These are phyloP conservation scores for Prunus armeniaca DNA, from an alignment of 306 rosid species.

Conservation along the genomic window DNA sequence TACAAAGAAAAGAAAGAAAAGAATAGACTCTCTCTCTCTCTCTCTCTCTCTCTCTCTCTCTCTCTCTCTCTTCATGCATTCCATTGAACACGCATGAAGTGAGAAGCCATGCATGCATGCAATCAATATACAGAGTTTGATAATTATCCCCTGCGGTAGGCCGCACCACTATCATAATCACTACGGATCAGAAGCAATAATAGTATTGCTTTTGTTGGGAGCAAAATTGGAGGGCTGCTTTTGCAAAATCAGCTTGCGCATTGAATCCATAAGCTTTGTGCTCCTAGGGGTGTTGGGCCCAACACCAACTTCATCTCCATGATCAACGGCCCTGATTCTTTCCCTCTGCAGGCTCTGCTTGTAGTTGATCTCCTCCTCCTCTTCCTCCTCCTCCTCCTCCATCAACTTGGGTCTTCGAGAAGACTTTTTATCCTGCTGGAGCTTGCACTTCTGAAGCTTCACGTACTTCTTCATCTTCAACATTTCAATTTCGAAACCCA, in stretches of 20 bases:
- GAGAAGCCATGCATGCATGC: too few species aligned
- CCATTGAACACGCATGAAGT: not conserved
- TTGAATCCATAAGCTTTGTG: constrained; percentile 7
- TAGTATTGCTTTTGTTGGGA: not conserved
- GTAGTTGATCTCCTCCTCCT: not conserved
- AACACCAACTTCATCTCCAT: not conserved
- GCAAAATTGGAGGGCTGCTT: not conserved
- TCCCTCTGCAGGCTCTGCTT: not conserved
- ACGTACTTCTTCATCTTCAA: constrained; percentile 16
- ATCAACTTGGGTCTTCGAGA: not conserved
- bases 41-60: not conserved
- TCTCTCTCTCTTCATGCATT: not conserved
- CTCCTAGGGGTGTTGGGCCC: not conserved
- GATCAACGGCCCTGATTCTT: too few species aligned
- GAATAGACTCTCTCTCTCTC: not conserved
- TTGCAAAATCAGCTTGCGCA: not conserved
- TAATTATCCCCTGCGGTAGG: too few species aligned
- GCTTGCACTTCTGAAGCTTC: constrained; percentile 27
- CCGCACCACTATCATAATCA: too few species aligned
- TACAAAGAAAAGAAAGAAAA: not conserved
- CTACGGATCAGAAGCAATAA: not conserved
- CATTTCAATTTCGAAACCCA: not conserved
- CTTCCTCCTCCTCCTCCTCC: not conserved
- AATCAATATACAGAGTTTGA: too few species aligned
- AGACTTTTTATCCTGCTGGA: constrained; percentile 4